Evolutionary conservation across 2,329 filamentous ascomycete genomes (phyloP).

Genomic region (Cladophialophora chaetospira): DNA sequence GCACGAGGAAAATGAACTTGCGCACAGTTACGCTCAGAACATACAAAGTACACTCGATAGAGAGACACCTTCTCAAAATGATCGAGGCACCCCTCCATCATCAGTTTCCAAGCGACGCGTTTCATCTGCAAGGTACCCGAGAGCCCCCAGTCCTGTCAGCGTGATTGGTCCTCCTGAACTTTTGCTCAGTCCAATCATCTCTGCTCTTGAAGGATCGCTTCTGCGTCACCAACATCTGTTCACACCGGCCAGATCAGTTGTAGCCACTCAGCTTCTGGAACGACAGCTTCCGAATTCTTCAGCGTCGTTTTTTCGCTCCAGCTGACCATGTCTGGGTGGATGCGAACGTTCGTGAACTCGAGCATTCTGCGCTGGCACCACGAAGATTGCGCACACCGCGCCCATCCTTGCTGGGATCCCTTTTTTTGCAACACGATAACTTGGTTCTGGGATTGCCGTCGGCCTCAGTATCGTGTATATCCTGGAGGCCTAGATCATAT

Average conservation of each 20-base stretch:
- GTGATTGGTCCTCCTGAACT: conserved; percentile 22
- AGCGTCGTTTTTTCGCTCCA: not conserved
- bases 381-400: not conserved
- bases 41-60: not conserved
- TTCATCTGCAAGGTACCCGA: conserved; percentile 26
- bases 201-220: not conserved
- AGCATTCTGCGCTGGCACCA: conserved; percentile 10
- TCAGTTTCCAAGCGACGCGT: conserved; percentile 11
- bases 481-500: no score
- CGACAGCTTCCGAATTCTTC: not conserved
- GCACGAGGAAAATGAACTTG: no score
- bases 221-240: conserved; percentile 16
- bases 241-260: conserved; percentile 12
- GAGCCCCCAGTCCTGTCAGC: conserved; percentile 15
- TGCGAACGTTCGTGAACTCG: not conserved
- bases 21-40: no score
- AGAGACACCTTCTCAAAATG: not conserved
- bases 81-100: not conserved
- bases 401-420: no score
- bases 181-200: conserved; percentile 11
- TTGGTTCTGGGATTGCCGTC: no score
- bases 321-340: conserved; percentile 1
- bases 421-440: no score
- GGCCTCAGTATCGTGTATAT: no score
- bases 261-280: conserved; percentile 10